These are phyloP conservation scores for Dittrichia graveolens DNA, from an alignment of 129 eudicot genomes.

Conservation along the genomic window DNA sequence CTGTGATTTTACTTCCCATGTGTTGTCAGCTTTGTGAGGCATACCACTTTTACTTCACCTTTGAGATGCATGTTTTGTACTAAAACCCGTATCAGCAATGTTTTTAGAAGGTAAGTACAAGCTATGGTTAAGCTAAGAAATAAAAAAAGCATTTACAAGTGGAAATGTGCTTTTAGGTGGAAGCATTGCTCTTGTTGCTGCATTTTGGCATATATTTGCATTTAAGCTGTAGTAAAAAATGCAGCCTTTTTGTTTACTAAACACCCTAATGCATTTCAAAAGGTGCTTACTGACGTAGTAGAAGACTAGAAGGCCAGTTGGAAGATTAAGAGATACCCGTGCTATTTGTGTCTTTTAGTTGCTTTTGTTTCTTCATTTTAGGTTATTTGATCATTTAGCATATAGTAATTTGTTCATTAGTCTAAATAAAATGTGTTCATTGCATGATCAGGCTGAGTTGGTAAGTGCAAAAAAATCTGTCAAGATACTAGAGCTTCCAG, in stretches of 20 bases:
- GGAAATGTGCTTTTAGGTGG: constrained; percentile 2
- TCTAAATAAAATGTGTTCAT: constrained; percentile 7
- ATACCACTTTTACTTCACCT: background rate
- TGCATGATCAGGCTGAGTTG: constrained; percentile 62
- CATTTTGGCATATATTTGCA: constrained; percentile 18
- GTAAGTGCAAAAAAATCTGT: constrained; percentile 86
- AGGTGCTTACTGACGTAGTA: constrained; percentile 11
- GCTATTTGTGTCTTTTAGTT: background rate
- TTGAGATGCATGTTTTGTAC: background rate
- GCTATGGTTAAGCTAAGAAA: background rate
- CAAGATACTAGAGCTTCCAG: constrained; percentile 65
- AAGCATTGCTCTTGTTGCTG: constrained; percentile 4
- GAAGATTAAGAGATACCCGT: background rate
- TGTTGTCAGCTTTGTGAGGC: background rate
- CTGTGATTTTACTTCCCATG: background rate
- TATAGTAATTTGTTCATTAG: background rate
- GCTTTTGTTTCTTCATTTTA: background rate
- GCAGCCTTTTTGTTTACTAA: background rate
- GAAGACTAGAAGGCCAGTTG: constrained; percentile 12
- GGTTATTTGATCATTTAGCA: background rate
- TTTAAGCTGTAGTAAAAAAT: background rate
- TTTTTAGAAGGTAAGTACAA: constrained; percentile 8
- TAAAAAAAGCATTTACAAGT: background rate
- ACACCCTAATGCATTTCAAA: constrained; percentile 16
- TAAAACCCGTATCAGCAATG: background rate